Evolutionary conservation across 305 asterid species (phyloP), one percentile per base, ranked within the genome.

Genomic region (Ilex paraguariensis): DNA sequence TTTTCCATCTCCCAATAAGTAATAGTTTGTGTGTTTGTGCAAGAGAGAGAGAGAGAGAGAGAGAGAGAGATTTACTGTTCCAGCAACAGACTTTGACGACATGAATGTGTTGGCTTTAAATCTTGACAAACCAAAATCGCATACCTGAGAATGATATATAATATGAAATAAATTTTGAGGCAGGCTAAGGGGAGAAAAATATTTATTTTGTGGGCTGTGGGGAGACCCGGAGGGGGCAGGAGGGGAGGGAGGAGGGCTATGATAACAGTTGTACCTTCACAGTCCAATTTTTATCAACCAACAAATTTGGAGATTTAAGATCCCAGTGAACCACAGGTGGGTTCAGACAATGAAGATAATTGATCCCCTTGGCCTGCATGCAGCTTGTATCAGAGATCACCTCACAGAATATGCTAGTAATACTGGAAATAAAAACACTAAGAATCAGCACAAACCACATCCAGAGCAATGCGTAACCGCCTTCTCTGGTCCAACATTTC

Each of bases 291-390:
- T 77, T 87, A 71, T 91, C 98, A 64, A 91, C 98, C 82, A 91
- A 77, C 60, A 91, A 81, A 79, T 91, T 89, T 12, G 97, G 98
- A 56, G 98, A 87, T 71, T 91, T 89, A 28, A 91, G 89, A 73
- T 91, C 98, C 91, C 95, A 87, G 65, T 91, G 98, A 65, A 91
- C 97, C 28, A 91, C 66, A 45, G 97, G 97, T 1, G 98, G 97
- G 16, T 48, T 83, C 58, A 88, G 92, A 63, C 87, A 85, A 69
- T 88, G 98, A 67, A 91, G 96, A 77, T 91, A 91, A 73, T 91
- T 91, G 75, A 92, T 80, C 63, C 97, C 95, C 80, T 92, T 92
- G 56, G 96, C 98, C 98, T 92, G 81, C 70, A 74, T 3, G 46
- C 12, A 68, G 56, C 28, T 48, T 14, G 60, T 55, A 57, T 60